Evolutionary conservation across 768 basidiomycete species (phyloP), one percentile per base, ranked within the genome.

Genomic region (Crepidotus variabilis): DNA sequence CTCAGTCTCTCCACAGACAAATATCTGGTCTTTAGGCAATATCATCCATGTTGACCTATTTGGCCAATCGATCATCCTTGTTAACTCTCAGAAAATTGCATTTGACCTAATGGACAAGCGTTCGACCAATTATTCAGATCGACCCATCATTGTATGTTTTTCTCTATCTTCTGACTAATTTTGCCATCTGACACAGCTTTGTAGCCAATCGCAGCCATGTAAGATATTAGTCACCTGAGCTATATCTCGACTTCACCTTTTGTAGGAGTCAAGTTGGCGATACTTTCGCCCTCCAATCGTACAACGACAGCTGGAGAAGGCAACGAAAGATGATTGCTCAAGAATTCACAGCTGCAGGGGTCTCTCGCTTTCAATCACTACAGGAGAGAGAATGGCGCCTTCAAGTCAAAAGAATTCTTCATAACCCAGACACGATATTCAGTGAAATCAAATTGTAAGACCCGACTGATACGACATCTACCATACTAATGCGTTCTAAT

Each of bases 21-120:
- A 4, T 28, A 28, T 28, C 8, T 28, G 28, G 11, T 4, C 4
- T 43, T 11, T 21, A 57, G 57, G 57, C 11, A 28, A 50, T 33
- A 35, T 75, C 16, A 58, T 68, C 3, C 71, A 74, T 50, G 54
- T 59, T 0, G 71, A 72, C 35, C 53, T 75, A 7, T 60, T 75
- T 8, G 75, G 60, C n/a, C 73, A 76, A 48, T 70, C 75, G 52
- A 65, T 75, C 16, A 21, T 75, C 6, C 9, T 75, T 35, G 34
- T 75, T 34, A 76, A 75, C 58, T 66, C 60, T 3, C 59, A 39
- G 34, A 57, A 65, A 18, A 46, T 61, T 8, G 74, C 75, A 4
- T 34, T 68, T 32, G 75, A 78, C 35, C 62, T 76, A 61, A 65
- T 78, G 52, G 75, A 77, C 43, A 75, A 73, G 58, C 75, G 75